Conservation (phyloP, 164 flowering plant species). For the Vitis cinerea region DNA sequence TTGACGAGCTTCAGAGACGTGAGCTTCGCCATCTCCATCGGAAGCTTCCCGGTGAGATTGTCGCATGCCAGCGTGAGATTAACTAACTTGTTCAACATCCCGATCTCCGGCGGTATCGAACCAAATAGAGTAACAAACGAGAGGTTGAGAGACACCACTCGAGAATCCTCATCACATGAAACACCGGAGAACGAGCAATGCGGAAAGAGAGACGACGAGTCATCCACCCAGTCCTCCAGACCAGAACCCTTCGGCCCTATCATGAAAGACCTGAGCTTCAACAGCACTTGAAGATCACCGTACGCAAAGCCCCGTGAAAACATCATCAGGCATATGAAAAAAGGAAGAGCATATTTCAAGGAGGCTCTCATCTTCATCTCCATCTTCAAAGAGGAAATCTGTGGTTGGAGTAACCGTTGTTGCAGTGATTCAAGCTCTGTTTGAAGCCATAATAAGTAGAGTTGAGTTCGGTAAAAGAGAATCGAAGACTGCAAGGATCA, state of each 20-base stretch:
- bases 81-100: slow-evolving; percentile 47
- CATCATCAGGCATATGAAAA: slow-evolving; percentile 6
- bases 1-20: slow-evolving; percentile 51
- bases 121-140: slow-evolving; percentile 52
- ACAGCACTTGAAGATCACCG: slow-evolving; percentile 43
- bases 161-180: slow-evolving; percentile 44
- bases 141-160: slow-evolving; percentile 61
- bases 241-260: slow-evolving; percentile 36
- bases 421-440: not conserved
- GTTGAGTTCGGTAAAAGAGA: slow-evolving; percentile 1
- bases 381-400: not conserved
- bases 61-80: slow-evolving; percentile 48
- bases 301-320: slow-evolving; percentile 2
- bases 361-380: not conserved
- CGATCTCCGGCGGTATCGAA: slow-evolving; percentile 60
- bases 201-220: slow-evolving; percentile 26
- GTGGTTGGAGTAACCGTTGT: not conserved
- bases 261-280: slow-evolving; percentile 56
- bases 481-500: slow-evolving; percentile 18
- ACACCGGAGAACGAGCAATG: slow-evolving; percentile 83
- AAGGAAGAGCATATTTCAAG: not conserved
- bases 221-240: slow-evolving; percentile 55
- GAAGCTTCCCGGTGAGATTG: slow-evolving; percentile 72
- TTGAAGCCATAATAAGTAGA: slow-evolving; percentile 2
- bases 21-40: slow-evolving; percentile 46